Base-by-base conservation (phyloP, 495 filamentous ascomycete genomes). In the Pseudomonodictys pantanalensis region DNA sequence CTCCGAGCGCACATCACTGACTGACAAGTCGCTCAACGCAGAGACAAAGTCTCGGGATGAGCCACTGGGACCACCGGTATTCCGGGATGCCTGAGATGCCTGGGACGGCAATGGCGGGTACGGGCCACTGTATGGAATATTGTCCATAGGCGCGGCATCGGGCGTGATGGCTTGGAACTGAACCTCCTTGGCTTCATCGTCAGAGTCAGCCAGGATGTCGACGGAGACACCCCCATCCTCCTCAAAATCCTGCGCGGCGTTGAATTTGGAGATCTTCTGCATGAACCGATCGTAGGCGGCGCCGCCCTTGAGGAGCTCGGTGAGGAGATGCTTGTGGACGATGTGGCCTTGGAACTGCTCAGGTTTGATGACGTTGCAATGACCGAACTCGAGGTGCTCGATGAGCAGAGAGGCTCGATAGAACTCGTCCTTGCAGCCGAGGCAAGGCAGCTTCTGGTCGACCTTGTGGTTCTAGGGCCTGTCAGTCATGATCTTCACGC, bases 381-480 rank as follows among this genome's bases (percentile, higher is more conserved):
- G 65, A n/a, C 74, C 73, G 7, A 67, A 54, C 55, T 83, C 79
- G 23, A 83, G 72, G 53, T 86, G 83, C n/a, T 62, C 64, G 45
- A 83, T 75, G 7, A 80, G 52, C 7, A 51, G 67, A 6, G 69
- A 61, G 1, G 81, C 82, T 41, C 65, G 72, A 10, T 63, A 67
- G 68, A 81, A 86, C 2, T 60, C 48, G 7, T 29, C 32, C 5
- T 57, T 56, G 64, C 83, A 86, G 23, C 76, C 77, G 12, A 54
- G 35, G 65, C 83, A 86, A 8, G 56, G 47, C 49, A 83, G 58
- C 41, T 75, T 64, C 35, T 79, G 79, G 2, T 71, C 55, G 6
- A 71, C 33, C 2, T 67, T 74, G 58, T 84, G 81, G 8, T 30
- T 35, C 66, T 71, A 29, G 0, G 25, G 9, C 26, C 25, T 33